Base-by-base conservation (phyloP, 176 grass and related monocot species). In the Bromus sterilis region DNA sequence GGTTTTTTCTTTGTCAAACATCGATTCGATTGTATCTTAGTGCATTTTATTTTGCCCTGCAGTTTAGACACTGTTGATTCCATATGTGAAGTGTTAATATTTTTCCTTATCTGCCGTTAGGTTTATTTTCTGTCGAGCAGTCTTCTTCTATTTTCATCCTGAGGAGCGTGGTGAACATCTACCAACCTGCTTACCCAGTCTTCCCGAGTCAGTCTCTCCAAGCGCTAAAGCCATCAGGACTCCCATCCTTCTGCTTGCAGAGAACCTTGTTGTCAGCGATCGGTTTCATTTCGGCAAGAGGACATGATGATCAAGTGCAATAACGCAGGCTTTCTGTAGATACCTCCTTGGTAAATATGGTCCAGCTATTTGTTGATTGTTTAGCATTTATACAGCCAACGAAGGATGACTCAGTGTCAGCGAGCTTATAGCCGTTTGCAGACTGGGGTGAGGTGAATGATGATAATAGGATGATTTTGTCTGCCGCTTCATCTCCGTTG, bases 91-190 rank as follows among this genome's bases (percentile, higher is more conserved):
- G 16, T 56, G 48, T 58, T 81, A 40, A 39, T 24, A 44, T 26
- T 64, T 23, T 43, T 79, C 15, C 23, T 84, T 81, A 34, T 76
- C 5, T 57, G 36, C 77, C 12, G 75, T 30, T 90, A 99, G 97
- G 89, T 99, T 99, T 93, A 96, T 99, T 90, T 99, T 99, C 80
- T 99, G 97, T 56, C 91, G 93, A 77, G 77, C 89, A 61, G 97
- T 92, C 31, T 83, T 99, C 16, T 91, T 64, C 88, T 82, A 88
- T 80, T 96, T 93, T 55, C 80, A 80, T 48, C 75, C 64, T 43
- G 56, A 80, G 20, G 82, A 82, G 42, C 78, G 76, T 67, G 56
- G 49, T 13, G 56, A 83, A 55, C 78, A 89, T 88, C 88, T 93
- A 26, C 97, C 97, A 36, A 90, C 74, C 75, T 99, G 97, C 76